Percentiles rank a stretch among this genome's conserved stretches.
Evolutionary conservation across 2,329 filamentous ascomycete genomes (phyloP).

Genomic region (Aureobasidium sp.): DNA sequence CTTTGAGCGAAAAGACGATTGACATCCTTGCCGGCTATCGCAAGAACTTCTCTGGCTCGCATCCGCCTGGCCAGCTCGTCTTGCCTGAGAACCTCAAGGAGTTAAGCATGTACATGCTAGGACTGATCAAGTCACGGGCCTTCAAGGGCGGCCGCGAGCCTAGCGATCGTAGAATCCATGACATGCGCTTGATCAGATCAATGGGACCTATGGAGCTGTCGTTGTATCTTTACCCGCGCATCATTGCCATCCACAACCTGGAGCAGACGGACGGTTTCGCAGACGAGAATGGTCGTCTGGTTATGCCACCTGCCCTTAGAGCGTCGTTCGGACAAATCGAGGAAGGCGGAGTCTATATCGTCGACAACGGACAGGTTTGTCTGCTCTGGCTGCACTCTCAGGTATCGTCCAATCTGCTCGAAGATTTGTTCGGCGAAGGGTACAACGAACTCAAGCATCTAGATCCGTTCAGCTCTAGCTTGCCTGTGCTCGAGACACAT

Average conservation of each 20-base stretch:
- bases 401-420: conserved; percentile 82
- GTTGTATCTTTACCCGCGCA: conserved; percentile 88
- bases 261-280: conserved; percentile 82
- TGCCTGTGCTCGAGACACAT: conserved; percentile 83
- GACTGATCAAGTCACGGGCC: conserved; percentile 78
- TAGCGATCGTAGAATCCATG: conserved; percentile 81
- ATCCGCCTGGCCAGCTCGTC: conserved; percentile 86
- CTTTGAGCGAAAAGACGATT: conserved; percentile 81
- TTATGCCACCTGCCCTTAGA: conserved; percentile 70
- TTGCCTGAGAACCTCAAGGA: conserved; percentile 95
- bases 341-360: conserved; percentile 84
- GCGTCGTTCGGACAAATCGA: conserved; percentile 83
- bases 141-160: conserved; percentile 89
- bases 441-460: conserved; percentile 62
- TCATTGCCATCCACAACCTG: conserved; percentile 86
- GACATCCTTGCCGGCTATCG: conserved; percentile 87
- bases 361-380: conserved; percentile 90
- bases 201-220: conserved; percentile 82
- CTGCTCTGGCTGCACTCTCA: conserved; percentile 88
- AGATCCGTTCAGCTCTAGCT: conserved; percentile 68
- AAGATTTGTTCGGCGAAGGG: conserved; percentile 79
- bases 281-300: conserved; percentile 81
- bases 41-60: conserved; percentile 79
- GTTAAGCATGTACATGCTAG: conserved; percentile 91
- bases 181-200: conserved; percentile 79